Base-by-base conservation (phyloP, 768 basidiomycete genomes). In the Phylloporus arenicola region DNA sequence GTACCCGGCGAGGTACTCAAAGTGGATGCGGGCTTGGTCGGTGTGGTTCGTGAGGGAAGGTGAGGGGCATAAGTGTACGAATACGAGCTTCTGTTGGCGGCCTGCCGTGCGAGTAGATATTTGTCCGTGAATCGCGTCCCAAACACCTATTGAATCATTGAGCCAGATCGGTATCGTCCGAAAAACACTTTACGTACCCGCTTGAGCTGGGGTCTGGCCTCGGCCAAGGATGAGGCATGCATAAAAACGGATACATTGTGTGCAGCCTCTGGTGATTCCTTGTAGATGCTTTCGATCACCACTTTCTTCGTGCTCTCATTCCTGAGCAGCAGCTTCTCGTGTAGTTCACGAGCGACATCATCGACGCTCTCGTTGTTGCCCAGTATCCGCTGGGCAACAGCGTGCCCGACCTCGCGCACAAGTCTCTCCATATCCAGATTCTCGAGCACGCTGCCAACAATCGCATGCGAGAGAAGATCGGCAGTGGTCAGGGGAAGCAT, bases 231-330 rank as follows among this genome's bases (percentile, higher is more conserved):
- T 3, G 80, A 70, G 1, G 92, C 83, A 51, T 83, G 77, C 62
- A 78, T 83, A 74, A 93, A 97, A 4, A 91, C 83, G 20, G 80
- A 71, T 10, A 97, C 92, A 65, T 98, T 98, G 69, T 96, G 92
- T 56, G 77, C 77, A 10, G 91, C 85, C 65, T 95, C 92, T 22
- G 86, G 83, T 2, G 88, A 86, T 8, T 94, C 91, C 59, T 86
- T 88, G 72, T 98, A 97, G 62, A 98, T 97, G 55, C 90, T 93
- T 66, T 96, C 93, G 55, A 98, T 88, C 50, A 92, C 85, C 43
- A 98, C 86, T 68, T 93, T 92, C 75, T 96, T 97, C 49, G 95
- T 98, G 71, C 85, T 93, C 68, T 97, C 95, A 59, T 96, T 96
- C 50, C 95, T 79, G 45, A 98, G 75, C 12, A 94, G 69, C 6